These are phyloP conservation scores for Paulownia fortunei DNA, from an alignment of 257 asterid species.

Conservation along the genomic window DNA sequence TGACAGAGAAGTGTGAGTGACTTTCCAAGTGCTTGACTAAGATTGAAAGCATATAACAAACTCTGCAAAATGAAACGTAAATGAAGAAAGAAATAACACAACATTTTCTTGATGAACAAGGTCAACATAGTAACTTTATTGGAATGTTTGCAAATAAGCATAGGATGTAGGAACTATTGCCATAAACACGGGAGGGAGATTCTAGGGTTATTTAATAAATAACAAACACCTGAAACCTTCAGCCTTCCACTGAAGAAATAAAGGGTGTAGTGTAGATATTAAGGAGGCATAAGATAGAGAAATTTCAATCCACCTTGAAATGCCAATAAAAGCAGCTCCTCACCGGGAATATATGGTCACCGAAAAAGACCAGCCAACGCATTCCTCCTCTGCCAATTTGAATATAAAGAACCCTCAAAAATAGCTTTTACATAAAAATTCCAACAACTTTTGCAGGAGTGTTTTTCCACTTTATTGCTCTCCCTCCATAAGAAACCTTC, in stretches of 20 bases:
- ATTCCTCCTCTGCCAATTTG: not conserved
- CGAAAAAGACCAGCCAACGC: not conserved
- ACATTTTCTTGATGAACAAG: not conserved
- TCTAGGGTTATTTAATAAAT: not conserved
- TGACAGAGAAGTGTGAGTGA: slow-evolving; percentile 33
- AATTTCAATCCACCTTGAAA: not conserved
- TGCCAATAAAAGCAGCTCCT: not conserved
- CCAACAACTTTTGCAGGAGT: not conserved
- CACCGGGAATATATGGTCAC: not conserved
- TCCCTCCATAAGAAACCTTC: slow-evolving; percentile 8
- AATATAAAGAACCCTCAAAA: not conserved
- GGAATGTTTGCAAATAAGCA: not conserved
- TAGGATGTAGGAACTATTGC: not conserved
- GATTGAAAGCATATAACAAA: slow-evolving; percentile 27
- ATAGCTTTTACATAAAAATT: not conserved
- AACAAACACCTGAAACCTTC: not conserved
- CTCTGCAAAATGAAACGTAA: slow-evolving; percentile 8
- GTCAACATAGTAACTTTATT: not conserved
- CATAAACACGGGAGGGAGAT: not conserved
- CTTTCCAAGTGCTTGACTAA: slow-evolving; percentile 21
- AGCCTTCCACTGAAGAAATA: too few relatives aligned
- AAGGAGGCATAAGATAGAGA: not conserved
- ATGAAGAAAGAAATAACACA: not conserved
- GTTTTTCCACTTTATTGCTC: not conserved
- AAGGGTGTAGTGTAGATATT: too few relatives aligned